Evolutionary conservation across 768 basidiomycete species (phyloP), one percentile per base, ranked within the genome.

Genomic region (Lentinula guzmanii): DNA sequence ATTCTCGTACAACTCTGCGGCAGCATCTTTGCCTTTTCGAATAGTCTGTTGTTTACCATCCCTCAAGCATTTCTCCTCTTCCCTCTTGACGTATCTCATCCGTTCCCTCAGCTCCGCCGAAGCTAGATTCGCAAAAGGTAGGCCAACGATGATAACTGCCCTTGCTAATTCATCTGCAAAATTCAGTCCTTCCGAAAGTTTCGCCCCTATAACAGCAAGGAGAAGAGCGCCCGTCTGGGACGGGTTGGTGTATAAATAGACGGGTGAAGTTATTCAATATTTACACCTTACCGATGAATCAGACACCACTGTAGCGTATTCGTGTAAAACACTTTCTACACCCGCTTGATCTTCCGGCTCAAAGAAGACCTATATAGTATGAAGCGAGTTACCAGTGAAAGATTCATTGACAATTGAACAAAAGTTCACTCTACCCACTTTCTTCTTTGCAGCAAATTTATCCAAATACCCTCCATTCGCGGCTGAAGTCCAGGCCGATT

Each of bases 141-240:
- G 81, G 3, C 97, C 97, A 52, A 96, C 80, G 61, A 95, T 83
- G 34, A 95, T 77, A 24, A 97, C 92, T 10, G 86, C 89, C 34
- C 95, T 87, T 2, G 95, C 94, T 15, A 93, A 83, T 52, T 86
- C 82, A 70, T 93, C 90, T 18, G 86, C 81, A 67, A 89, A 89
- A 66, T 88, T 87, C 42, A 87, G 71, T 7, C 95, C 96, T 74
- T 99, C 97, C 0, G 93, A 95, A n/a, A 99, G 82, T 70, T 98
- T 98, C 31, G 95, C 96, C 16, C 95, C 95, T 31, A 98, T 89
- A 9, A 98, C 97, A 2, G 97, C 96, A 60, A 98, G 88, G 4
- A 99, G 76, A 42, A 99, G 71, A 2, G 93, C 92, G 15, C 94
- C 94, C 64, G 74, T 72, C 71, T 69, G 55, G 15, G 39, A 13